Evolutionary conservation across 2,329 filamentous ascomycete genomes (phyloP).

Genomic region (Pseudogymnoascus sp.): DNA sequence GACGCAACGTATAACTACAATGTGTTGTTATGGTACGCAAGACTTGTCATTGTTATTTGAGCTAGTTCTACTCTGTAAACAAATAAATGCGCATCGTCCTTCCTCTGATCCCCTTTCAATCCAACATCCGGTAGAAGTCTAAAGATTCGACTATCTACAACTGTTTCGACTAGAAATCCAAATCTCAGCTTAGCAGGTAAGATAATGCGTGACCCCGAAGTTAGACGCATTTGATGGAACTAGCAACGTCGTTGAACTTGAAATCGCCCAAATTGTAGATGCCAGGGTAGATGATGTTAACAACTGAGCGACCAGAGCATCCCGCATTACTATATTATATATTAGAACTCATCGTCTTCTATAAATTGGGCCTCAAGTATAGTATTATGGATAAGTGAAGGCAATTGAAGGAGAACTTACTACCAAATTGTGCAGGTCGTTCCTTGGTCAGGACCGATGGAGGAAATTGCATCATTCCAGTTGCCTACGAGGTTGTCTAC

Average conservation of each 20-base stretch:
- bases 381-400: background rate
- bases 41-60: background rate
- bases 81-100: background rate
- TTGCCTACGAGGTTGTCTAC: background rate
- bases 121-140: background rate
- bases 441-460: background rate
- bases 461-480: background rate
- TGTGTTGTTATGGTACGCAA: background rate
- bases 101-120: background rate
- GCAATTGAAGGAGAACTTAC: background rate
- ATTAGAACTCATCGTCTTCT: background rate
- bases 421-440: background rate
- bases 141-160: background rate
- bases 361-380: background rate
- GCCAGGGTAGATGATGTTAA: background rate
- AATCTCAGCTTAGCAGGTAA: background rate
- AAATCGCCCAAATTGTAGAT: background rate
- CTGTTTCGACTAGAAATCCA: background rate
- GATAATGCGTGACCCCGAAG: background rate
- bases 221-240: background rate
- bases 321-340: background rate
- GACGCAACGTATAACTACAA: background rate
- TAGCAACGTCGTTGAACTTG: background rate
- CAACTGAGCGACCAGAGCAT: background rate
- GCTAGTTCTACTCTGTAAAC: background rate